phyloP scores from a whole-genome alignment of 2,329 filamentous ascomycete species.

The Nothophoma quercina region DNA sequence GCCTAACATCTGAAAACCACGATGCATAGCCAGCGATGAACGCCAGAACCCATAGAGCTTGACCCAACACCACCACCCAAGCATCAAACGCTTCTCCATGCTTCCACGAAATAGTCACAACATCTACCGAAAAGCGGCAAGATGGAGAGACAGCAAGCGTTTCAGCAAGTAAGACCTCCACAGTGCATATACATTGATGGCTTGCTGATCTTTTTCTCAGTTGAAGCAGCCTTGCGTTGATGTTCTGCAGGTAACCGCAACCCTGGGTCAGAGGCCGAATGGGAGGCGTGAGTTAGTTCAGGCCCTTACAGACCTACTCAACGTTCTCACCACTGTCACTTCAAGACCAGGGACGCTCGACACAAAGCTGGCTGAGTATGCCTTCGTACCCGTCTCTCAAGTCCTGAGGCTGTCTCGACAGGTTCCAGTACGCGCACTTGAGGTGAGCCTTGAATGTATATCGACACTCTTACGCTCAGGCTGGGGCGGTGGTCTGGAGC shows the following conservation, averaged over 20 bases:
- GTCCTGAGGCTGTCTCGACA: slow-evolving; percentile 79
- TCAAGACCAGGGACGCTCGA: slow-evolving; percentile 64
- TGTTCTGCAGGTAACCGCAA: slow-evolving; percentile 63
- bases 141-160: slow-evolving; percentile 51
- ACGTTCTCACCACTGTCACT: slow-evolving; percentile 46
- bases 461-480: slow-evolving; percentile 76
- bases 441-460: slow-evolving; percentile 79
- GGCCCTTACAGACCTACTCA: slow-evolving; percentile 57
- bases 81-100: neutral
- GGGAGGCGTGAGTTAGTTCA: slow-evolving; percentile 57
- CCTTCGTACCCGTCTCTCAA: slow-evolving; percentile 91
- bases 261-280: slow-evolving; percentile 56
- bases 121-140: slow-evolving; percentile 4
- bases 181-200: neutral
- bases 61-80: neutral
- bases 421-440: slow-evolving; percentile 75
- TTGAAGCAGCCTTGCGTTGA: slow-evolving; percentile 67
- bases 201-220: slow-evolving; percentile 42
- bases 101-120: neutral
- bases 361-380: slow-evolving; percentile 87
- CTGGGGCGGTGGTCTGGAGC: slow-evolving; percentile 76
- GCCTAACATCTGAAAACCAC: neutral
- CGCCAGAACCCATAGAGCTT: neutral
- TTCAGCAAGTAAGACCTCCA: slow-evolving; percentile 43
- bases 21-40: neutral